Conservation (phyloP, 495 filamentous ascomycete genomes). For the Hypoxylon subgilvum region DNA sequence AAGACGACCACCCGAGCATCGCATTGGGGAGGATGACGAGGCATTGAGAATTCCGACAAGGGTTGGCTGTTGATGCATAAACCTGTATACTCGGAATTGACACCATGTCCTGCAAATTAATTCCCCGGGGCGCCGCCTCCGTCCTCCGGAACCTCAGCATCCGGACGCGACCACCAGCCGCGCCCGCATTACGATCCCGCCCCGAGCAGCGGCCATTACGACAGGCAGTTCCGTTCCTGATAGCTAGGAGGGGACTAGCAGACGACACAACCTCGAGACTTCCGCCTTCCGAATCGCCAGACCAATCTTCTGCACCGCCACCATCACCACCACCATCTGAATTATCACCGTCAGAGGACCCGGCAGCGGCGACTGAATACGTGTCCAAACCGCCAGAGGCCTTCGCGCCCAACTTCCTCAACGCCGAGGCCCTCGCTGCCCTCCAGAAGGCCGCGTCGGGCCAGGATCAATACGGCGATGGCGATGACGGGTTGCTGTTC, state of each 20-base stretch:
- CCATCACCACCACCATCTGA: constrained; percentile 3
- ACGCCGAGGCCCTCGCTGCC: constrained; percentile 45
- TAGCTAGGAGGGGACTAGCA: constrained; percentile 23
- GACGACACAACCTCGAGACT: constrained; percentile 25
- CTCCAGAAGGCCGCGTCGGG: constrained; percentile 39
- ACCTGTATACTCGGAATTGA: constrained; percentile 12
- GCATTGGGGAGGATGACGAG: constrained; percentile 5
- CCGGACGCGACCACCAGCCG: constrained; percentile 46
- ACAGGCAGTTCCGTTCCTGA: constrained; percentile 4
- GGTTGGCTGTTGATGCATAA: constrained; percentile 7
- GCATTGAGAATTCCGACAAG: constrained; percentile 8
- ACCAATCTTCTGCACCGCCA: constrained; percentile 7
- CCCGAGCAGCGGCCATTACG: constrained; percentile 2
- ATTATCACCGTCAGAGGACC: constrained; percentile 4
- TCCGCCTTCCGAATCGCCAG: constrained; percentile 3
- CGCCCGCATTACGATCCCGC: constrained; percentile 10
- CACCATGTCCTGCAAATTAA: constrained; percentile 59
- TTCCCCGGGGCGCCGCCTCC: constrained; percentile 48
- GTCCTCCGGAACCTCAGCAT: constrained; percentile 53
- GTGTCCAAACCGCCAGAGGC: constrained; percentile 24
- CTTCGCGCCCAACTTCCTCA: constrained; percentile 42
- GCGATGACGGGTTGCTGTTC: constrained; percentile 71
- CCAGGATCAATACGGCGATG: constrained; percentile 11
- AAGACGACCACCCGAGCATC: constrained; percentile 10
- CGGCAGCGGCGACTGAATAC: constrained; percentile 5